Conservation (phyloP, 2,329 filamentous ascomycete species). For the Pseudogymnoascus sp. region DNA sequence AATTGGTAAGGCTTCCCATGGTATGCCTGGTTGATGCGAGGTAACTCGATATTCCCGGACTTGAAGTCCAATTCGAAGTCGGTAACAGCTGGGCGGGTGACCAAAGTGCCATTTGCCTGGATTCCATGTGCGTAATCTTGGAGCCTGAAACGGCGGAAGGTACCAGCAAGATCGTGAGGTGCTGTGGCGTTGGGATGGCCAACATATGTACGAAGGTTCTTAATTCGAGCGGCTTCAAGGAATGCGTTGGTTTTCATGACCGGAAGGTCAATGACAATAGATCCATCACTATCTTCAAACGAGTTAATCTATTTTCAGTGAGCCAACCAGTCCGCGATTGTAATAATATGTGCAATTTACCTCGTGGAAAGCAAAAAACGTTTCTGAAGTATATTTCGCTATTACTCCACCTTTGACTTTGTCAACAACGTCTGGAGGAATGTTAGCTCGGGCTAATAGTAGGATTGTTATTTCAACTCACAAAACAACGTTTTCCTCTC, state of each 20-base stretch:
- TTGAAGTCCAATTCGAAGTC: constrained; percentile 2
- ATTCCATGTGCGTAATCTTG: constrained; percentile 1
- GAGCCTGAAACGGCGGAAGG: neutral
- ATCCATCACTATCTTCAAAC: neutral
- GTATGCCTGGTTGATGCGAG: constrained; percentile 54
- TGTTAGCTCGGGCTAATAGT: neutral
- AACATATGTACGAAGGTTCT: neutral
- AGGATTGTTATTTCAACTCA: neutral
- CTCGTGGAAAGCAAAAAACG: constrained; percentile 4
- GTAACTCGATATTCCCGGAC: constrained; percentile 53
- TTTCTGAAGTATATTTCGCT: neutral
- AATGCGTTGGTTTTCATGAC: neutral
- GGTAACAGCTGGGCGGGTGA: neutral
- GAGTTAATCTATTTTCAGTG: neutral
- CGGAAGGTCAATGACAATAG: neutral
- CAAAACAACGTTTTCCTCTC: neutral
- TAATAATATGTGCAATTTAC: neutral
- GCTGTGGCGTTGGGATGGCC: neutral
- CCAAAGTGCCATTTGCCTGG: neutral
- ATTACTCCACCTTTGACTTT: neutral
- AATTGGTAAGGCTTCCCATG: constrained; percentile 49
- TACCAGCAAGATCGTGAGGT: neutral
- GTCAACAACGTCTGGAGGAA: neutral
- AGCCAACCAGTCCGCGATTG: neutral
- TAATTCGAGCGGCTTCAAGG: neutral